Evolutionary conservation across 176 grass and related monocot species (phyloP), one percentile per base, ranked within the genome.

Genomic region (Neostapfia colusana): DNA sequence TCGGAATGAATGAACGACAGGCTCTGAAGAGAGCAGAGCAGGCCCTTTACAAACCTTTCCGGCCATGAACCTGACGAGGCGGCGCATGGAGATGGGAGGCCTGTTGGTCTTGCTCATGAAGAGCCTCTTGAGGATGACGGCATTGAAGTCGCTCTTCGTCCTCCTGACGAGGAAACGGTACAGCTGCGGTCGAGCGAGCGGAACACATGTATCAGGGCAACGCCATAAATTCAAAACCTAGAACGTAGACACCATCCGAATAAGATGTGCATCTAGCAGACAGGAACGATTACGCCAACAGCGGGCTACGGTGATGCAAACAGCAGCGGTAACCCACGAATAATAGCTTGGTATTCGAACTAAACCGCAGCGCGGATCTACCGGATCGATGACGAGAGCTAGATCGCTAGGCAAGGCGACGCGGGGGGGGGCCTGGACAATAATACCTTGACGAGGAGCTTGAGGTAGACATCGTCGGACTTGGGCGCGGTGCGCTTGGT

Each of bases 31-130:
- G n/a, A n/a, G n/a, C n/a, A n/a, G n/a, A n/a, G n/a, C n/a, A n/a
- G n/a, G n/a, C n/a, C n/a, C n/a, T n/a, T n/a, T 56, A 57, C 64
- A 57, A 39, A 92, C 90, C 90, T 92, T 88, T 15, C 89, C 89
- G 10, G 61, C 64, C 93, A 96, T 96, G 71, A 96, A 96, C 8
- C 62, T 90, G 65, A 43, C 24, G 0, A 96, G 93, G 49, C 87
- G 81, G 43, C 81, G 83, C 24, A 96, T 63, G 17, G 93, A 96
- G 55, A 96, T 82, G 1, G 93, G 86, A 0, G 93, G 93, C 25
- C 79, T 79, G 79, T 96, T 96, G 59, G 78, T 88, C 72, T 92
- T 96, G 76, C 93, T 96, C 93, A 96, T 96, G 51, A 96, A 96
- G 61, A 96, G 90, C 81, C 89, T 77, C 84, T 88, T 96, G 38